These are phyloP conservation scores for Penicillium tannophilum DNA, from an alignment of 495 filamentous ascomycete genomes.

Conservation along the genomic window DNA sequence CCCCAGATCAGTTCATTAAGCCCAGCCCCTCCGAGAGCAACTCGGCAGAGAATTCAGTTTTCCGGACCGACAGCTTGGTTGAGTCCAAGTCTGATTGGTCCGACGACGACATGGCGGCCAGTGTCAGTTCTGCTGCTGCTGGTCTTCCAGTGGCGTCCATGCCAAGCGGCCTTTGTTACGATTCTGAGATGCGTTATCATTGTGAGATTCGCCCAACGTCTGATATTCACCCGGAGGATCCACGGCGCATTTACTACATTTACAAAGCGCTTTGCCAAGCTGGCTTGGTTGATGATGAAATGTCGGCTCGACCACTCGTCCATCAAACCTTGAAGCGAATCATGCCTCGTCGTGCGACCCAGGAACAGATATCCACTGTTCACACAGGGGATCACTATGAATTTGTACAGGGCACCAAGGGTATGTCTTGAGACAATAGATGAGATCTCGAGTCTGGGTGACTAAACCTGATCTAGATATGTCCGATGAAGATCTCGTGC, in stretches of 20 bases:
- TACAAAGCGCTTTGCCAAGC: conserved; percentile 79
- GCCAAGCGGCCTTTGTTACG: conserved; percentile 82
- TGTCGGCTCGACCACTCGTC: conserved; percentile 48
- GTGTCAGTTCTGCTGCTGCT: too few relatives aligned
- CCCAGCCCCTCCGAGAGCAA: conserved; percentile 28
- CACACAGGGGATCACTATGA: conserved; percentile 74
- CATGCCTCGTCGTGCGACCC: conserved; percentile 68
- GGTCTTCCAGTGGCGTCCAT: conserved; percentile 48
- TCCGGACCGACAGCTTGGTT: conserved; percentile 35
- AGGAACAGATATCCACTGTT: conserved; percentile 74
- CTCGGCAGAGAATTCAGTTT: conserved; percentile 20
- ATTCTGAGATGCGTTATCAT: conserved; percentile 90
- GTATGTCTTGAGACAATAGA: conserved; percentile 32
- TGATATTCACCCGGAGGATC: conserved; percentile 92
- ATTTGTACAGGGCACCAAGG: conserved; percentile 67
- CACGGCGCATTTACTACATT: conserved; percentile 84
- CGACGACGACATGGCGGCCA: conserved; percentile 30
- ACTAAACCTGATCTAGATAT: conserved; percentile 35
- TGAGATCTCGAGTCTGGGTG: not conserved
- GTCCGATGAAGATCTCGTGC: conserved; percentile 62
- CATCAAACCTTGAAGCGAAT: conserved; percentile 75
- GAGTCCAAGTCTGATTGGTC: conserved; percentile 49
- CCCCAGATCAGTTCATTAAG: conserved; percentile 26
- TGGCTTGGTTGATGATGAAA: conserved; percentile 67
- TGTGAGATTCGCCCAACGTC: conserved; percentile 69